A percentile compares a stretch with the other conserved stretches of the same genome.
Conservation (phyloP, 179 eudicot species). For the Beta macrorhiza region DNA sequence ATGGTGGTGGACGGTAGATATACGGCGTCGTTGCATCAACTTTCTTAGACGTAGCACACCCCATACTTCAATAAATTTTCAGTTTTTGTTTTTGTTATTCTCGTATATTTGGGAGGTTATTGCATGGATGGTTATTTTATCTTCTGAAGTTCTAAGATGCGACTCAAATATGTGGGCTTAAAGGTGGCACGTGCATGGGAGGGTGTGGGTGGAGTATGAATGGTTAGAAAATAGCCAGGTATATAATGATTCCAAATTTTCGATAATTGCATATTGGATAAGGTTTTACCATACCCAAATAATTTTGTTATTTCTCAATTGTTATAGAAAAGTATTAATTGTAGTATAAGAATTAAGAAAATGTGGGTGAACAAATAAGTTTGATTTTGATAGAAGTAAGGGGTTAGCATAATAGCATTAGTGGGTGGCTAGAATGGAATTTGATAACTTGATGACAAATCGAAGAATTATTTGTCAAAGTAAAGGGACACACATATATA, state of each 20-base stretch:
- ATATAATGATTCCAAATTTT: background rate
- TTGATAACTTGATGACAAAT: too few species aligned
- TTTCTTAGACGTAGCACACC: conserved; percentile 71
- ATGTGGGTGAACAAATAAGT: too few species aligned
- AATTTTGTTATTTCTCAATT: too few species aligned
- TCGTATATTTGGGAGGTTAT: background rate
- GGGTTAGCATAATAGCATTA: too few species aligned
- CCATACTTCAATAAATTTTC: conserved; percentile 43
- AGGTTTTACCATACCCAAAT: too few species aligned
- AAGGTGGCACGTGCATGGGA: conserved; percentile 21
- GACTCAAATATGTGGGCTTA: conserved; percentile 5
- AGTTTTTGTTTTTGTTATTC: too few species aligned
- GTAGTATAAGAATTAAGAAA: too few species aligned
- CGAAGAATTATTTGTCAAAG: too few species aligned
- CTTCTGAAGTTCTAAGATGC: background rate
- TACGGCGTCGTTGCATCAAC: conserved; percentile 42
- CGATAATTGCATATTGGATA: background rate
- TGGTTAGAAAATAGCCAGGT: conserved; percentile 28
- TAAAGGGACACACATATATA: too few species aligned
- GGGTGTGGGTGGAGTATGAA: conserved; percentile 19
- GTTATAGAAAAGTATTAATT: too few species aligned
- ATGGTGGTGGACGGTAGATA: conserved; percentile 67
- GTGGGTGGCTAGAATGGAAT: too few species aligned
- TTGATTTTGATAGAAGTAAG: too few species aligned
- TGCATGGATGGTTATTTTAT: conserved; percentile 9